A percentile compares a stretch with the other conserved stretches of the same genome.
Evolutionary conservation across 1,139 yeast genomes (phyloP).

Genomic region (Nematodospora anomalae): DNA sequence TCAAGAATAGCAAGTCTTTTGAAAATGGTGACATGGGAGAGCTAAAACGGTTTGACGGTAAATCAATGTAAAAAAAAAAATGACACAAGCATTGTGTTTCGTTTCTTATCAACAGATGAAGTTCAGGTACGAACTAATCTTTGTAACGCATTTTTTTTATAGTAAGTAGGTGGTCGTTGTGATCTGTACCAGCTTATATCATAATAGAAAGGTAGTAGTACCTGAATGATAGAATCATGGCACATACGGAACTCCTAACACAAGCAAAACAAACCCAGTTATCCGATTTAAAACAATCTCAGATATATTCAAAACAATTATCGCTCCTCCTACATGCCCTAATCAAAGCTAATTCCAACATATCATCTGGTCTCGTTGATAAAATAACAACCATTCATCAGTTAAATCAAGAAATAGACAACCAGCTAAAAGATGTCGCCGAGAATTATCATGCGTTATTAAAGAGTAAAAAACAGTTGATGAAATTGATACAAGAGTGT

Average conservation of each 20-base stretch:
- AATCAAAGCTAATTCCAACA: constrained; percentile 28
- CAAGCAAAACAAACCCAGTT: constrained; percentile 41
- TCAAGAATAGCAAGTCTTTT: constrained; percentile 19
- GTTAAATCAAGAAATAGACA: constrained; percentile 38
- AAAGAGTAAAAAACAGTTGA: constrained; percentile 21
- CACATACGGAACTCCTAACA: constrained; percentile 31
- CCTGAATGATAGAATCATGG: constrained; percentile 6
- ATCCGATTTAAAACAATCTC: constrained; percentile 28
- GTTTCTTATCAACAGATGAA: too few species aligned
- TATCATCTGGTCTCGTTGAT: constrained; percentile 33
- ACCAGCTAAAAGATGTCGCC: background rate
- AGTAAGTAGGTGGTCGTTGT: too few species aligned
- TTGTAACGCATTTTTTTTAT: too few species aligned
- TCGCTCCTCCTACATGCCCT: constrained; percentile 24
- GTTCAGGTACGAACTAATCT: too few species aligned
- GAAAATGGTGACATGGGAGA: too few species aligned
- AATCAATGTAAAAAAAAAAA: too few species aligned
- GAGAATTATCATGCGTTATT: constrained; percentile 22
- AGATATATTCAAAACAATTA: constrained; percentile 31
- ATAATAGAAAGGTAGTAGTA: too few species aligned
- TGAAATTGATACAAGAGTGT: constrained; percentile 21
- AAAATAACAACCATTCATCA: constrained; percentile 48
- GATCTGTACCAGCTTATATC: too few species aligned
- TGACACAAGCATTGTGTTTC: too few species aligned
- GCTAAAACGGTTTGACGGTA: too few species aligned